Percentiles rank a stretch among this genome's conserved stretches.
phyloP scores from a whole-genome alignment of 2,329 filamentous ascomycete genomes.

The Colletotrichum magnum region DNA sequence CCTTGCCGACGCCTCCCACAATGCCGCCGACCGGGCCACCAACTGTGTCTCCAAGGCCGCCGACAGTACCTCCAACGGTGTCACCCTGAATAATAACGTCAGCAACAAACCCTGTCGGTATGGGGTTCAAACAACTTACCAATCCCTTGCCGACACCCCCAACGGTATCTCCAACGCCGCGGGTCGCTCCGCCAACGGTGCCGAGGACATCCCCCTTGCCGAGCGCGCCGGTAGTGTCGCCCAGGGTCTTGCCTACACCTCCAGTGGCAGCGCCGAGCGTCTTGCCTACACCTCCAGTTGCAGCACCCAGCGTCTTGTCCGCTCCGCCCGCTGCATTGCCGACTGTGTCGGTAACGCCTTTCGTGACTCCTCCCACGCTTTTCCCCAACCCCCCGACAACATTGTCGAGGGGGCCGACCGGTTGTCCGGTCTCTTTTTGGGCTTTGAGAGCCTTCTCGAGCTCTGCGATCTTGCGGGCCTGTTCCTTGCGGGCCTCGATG shows the following conservation, averaged over 20 bases:
- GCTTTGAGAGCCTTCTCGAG: background rate
- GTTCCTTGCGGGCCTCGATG: slow-evolving; percentile 24
- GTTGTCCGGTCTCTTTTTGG: background rate
- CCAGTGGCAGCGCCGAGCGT: slow-evolving; percentile 31
- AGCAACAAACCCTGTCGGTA: background rate
- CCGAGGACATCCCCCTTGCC: slow-evolving; percentile 29
- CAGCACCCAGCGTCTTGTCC: slow-evolving; percentile 15
- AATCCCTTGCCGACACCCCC: slow-evolving; percentile 38
- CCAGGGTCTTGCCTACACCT: slow-evolving; percentile 25
- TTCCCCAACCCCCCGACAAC: slow-evolving; percentile 16
- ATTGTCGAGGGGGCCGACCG: background rate
- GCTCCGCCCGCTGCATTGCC: slow-evolving; percentile 10
- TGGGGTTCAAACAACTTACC: background rate
- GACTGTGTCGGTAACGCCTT: slow-evolving; percentile 7
- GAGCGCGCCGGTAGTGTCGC: slow-evolving; percentile 32
- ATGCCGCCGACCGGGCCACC: slow-evolving; percentile 34
- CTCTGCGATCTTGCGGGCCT: background rate
- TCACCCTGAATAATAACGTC: slow-evolving; percentile 17
- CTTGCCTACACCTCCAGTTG: slow-evolving; percentile 29
- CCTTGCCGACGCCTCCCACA: slow-evolving; percentile 36
- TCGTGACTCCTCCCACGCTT: slow-evolving; percentile 19
- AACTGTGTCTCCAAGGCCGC: slow-evolving; percentile 35
- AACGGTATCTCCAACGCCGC: slow-evolving; percentile 32
- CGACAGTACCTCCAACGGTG: slow-evolving; percentile 33
- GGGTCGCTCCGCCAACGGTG: slow-evolving; percentile 29